These are phyloP conservation scores for Candida frijolesensis DNA, from an alignment of 1,139 yeast genomes.

Conservation along the genomic window DNA sequence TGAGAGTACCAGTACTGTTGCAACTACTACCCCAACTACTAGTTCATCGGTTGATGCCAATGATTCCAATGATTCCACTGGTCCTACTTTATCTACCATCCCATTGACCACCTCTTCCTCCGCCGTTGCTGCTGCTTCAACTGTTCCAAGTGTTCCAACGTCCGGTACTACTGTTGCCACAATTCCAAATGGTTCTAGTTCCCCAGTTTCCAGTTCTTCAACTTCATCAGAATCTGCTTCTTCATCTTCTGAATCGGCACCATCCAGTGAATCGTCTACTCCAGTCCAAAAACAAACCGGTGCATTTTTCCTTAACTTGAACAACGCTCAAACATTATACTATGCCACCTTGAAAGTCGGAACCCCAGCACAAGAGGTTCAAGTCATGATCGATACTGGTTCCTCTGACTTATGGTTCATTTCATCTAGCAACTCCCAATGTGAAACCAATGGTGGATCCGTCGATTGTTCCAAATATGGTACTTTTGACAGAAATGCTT, in stretches of 20 bases:
- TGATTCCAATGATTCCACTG: too few relatives aligned
- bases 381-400: slow-evolving; percentile 43
- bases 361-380: slow-evolving; percentile 32
- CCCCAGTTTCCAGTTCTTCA: neutral
- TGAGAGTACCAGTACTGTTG: neutral
- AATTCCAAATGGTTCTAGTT: neutral
- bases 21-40: too few relatives aligned
- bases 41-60: too few relatives aligned
- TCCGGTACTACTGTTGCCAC: too few relatives aligned
- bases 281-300: slow-evolving; percentile 8
- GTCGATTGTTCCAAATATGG: slow-evolving; percentile 44
- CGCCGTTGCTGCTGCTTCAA: too few relatives aligned
- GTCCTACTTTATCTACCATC: too few relatives aligned
- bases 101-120: too few relatives aligned
- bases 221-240: neutral
- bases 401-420: slow-evolving; percentile 48
- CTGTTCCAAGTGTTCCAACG: too few relatives aligned
- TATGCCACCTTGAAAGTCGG: slow-evolving; percentile 35
- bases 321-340: slow-evolving; percentile 22
- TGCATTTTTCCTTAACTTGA: slow-evolving; percentile 11
- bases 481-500: slow-evolving; percentile 48
- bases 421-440: slow-evolving; percentile 9
- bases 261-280: neutral
- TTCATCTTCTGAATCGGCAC: neutral
- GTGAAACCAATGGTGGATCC: slow-evolving; percentile 15